Evolutionary conservation across 192 early-diverging fungal species (phyloP).

Genomic region (Coemansia sp.): DNA sequence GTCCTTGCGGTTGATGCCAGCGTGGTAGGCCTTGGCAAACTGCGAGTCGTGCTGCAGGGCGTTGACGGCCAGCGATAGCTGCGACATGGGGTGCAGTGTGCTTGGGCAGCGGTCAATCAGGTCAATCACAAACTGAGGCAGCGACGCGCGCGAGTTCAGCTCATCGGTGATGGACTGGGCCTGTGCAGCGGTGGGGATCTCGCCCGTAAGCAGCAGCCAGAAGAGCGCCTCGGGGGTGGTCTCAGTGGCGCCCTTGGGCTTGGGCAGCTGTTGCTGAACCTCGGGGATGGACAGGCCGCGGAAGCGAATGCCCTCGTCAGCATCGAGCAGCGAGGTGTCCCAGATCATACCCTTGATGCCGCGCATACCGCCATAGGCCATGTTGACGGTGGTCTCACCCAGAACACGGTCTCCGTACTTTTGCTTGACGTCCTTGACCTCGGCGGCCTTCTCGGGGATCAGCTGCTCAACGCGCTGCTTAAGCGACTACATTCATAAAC

Average conservation of each 20-base stretch:
- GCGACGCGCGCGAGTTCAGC: slow-evolving; percentile 91
- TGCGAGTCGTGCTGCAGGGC: slow-evolving; percentile 95
- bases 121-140: slow-evolving; percentile 95
- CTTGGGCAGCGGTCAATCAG: slow-evolving; percentile 97
- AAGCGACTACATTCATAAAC: slow-evolving; percentile 53
- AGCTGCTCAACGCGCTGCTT: slow-evolving; percentile 93
- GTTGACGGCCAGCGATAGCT: slow-evolving; percentile 95
- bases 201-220: slow-evolving; percentile 97
- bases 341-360: slow-evolving; percentile 99
- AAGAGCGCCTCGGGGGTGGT: slow-evolving; percentile 98
- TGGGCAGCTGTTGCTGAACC: slow-evolving; percentile 89
- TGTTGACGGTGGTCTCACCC: slow-evolving; percentile 95
- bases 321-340: slow-evolving; percentile 97
- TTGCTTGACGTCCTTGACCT: slow-evolving; percentile 92
- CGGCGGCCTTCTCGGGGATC: slow-evolving; percentile 92
- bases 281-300: slow-evolving; percentile 95
- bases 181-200: slow-evolving; percentile 92
- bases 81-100: slow-evolving; percentile 99
- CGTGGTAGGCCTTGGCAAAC: slow-evolving; percentile 96
- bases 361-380: slow-evolving; percentile 98
- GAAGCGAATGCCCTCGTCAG: slow-evolving; percentile 99
- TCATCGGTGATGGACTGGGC: slow-evolving; percentile 88
- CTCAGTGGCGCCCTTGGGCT: slow-evolving; percentile 83
- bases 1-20: slow-evolving; percentile 86
- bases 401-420: slow-evolving; percentile 89